These are phyloP conservation scores for Primulina huaijiensis DNA, from an alignment of 257 asterid species.

Conservation along the genomic window DNA sequence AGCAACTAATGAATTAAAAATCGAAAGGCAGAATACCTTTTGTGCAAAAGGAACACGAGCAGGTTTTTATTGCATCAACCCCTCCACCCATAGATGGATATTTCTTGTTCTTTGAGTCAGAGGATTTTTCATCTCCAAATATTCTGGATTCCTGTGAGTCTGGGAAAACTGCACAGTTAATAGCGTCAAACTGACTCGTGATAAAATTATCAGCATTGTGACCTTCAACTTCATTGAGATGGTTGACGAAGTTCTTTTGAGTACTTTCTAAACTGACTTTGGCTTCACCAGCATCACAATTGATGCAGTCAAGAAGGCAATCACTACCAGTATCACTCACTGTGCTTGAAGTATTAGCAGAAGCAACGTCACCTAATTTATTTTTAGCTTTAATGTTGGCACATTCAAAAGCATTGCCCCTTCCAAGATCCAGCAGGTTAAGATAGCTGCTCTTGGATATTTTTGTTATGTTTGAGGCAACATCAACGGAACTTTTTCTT, in stretches of 20 bases:
- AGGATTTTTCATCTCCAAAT: slow-evolving; percentile 41
- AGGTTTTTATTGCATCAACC: slow-evolving; percentile 46
- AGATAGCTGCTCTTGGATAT: not conserved
- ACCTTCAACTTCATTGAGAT: slow-evolving; percentile 41
- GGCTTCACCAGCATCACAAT: slow-evolving; percentile 39
- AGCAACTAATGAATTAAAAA: slow-evolving; percentile 14
- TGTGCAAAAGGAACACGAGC: slow-evolving; percentile 80
- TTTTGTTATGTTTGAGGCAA: not conserved
- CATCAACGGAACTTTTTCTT: not conserved
- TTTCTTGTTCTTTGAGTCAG: slow-evolving; percentile 36
- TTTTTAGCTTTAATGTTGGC: slow-evolving; percentile 18
- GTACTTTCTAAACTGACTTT: slow-evolving; percentile 30
- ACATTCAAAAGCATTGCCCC: not conserved
- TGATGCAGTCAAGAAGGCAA: slow-evolving; percentile 19
- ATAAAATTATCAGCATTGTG: slow-evolving; percentile 47
- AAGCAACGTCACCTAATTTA: slow-evolving; percentile 27
- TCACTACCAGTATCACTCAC: slow-evolving; percentile 26
- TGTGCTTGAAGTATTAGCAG: slow-evolving; percentile 24
- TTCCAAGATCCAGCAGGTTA: not conserved
- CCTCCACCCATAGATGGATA: slow-evolving; percentile 33
- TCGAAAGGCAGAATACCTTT: slow-evolving; percentile 45
- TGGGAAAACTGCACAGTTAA: slow-evolving; percentile 45
- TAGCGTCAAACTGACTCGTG: slow-evolving; percentile 63
- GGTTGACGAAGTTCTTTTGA: slow-evolving; percentile 28
- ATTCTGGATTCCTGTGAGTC: slow-evolving; percentile 75